A percentile compares a stretch with the other conserved stretches of the same genome.
Conservation (phyloP, 257 asterid genomes). For the Solanum corneliomulleri region DNA sequence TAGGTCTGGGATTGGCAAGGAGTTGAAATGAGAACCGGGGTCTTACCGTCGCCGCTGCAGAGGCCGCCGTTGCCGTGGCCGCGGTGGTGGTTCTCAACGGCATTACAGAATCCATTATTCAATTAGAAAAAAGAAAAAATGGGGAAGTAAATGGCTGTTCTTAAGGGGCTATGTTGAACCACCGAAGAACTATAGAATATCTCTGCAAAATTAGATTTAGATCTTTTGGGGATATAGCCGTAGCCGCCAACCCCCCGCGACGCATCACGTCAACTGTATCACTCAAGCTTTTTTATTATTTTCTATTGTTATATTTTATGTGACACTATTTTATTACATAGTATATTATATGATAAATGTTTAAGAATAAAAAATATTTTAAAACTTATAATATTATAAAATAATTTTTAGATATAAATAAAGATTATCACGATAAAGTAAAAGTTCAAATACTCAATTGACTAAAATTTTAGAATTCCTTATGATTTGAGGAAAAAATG, state of each 20-base stretch:
- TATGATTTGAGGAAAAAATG: neutral
- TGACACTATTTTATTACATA: fast-evolving
- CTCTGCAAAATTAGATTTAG: neutral
- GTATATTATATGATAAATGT: too few species aligned
- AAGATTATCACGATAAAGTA: neutral
- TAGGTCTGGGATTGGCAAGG: conserved; percentile 6
- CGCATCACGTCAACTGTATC: neutral
- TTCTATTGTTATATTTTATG: fast-evolving
- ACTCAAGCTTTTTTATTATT: too few species aligned
- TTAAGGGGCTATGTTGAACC: neutral
- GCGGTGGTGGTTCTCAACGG: neutral
- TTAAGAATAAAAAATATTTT: too few species aligned
- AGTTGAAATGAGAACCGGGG: conserved; percentile 7
- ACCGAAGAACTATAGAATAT: neutral
- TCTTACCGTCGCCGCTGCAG: neutral
- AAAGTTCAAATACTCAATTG: fast-evolving
- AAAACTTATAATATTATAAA: too few species aligned
- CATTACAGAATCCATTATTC: conserved; percentile 17
- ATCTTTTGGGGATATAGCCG: neutral
- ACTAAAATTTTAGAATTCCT: neutral
- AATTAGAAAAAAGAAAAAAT: neutral
- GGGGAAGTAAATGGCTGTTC: neutral
- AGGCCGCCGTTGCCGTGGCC: neutral
- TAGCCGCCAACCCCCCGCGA: neutral
- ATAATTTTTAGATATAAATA: too few species aligned